Conservation (phyloP, 768 basidiomycete genomes). For the Trametes elegans region DNA sequence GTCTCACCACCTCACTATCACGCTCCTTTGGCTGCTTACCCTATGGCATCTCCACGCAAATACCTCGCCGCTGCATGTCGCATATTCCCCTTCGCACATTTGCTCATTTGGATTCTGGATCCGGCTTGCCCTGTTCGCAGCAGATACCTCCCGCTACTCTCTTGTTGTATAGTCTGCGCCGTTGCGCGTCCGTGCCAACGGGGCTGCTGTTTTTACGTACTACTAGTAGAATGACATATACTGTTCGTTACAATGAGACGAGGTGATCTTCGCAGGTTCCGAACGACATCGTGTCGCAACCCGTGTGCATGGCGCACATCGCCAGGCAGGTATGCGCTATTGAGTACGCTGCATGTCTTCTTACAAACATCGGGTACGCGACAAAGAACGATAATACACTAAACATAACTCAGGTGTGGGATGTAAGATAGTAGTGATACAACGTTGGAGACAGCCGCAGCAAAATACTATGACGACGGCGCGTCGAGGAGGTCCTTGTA, state of each 20-base stretch:
- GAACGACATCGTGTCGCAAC: neutral
- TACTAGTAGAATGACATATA: conserved; percentile 1
- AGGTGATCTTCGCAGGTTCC: too few species aligned
- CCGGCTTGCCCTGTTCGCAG: too few species aligned
- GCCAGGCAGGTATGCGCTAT: too few species aligned
- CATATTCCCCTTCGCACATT: neutral
- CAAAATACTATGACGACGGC: neutral
- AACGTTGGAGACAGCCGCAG: neutral
- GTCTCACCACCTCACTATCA: neutral
- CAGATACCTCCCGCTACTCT: neutral
- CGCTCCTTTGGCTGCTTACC: conserved; percentile 7
- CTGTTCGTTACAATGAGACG: neutral
- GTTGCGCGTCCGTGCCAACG: neutral
- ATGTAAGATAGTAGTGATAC: neutral
- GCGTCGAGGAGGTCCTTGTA: conserved; percentile 10
- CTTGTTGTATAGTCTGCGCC: conserved; percentile 1
- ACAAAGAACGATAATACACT: neutral
- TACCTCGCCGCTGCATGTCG: conserved; percentile 1
- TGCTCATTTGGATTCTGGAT: neutral
- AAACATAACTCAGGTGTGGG: neutral
- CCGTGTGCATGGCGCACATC: too few species aligned
- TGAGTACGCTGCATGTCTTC: too few species aligned
- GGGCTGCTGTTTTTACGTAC: neutral
- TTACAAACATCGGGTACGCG: too few species aligned
- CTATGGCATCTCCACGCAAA: neutral